These are phyloP conservation scores for Hepatocystis sp. DNA, from an alignment of 169 alveolate genomes.

Conservation along the genomic window DNA sequence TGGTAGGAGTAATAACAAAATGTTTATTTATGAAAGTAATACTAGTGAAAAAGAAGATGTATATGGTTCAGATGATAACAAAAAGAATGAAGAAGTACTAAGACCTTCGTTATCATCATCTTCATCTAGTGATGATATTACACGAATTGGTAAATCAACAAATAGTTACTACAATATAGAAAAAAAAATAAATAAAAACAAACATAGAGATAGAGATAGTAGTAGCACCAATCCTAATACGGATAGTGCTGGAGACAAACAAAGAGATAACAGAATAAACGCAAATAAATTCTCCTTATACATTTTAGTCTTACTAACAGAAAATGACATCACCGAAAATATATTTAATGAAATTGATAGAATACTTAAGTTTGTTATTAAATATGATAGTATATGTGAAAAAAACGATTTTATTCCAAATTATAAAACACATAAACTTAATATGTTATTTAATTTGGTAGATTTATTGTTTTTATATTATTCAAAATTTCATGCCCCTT, in stretches of 20 bases:
- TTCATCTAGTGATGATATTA: not conserved
- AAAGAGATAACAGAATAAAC: slow-evolving; percentile 22
- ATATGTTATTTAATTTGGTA: slow-evolving; percentile 47
- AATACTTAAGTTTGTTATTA: slow-evolving; percentile 45
- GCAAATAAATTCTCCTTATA: slow-evolving; percentile 43
- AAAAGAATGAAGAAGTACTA: not conserved
- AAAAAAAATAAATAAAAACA: not conserved
- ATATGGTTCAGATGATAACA: not conserved
- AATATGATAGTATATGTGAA: slow-evolving; percentile 37
- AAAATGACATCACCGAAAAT: slow-evolving; percentile 53
- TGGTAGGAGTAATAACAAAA: not conserved
- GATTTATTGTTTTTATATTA: slow-evolving; percentile 59
- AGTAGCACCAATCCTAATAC: slow-evolving; percentile 38
- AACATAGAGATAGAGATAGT: not conserved
- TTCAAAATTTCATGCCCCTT: slow-evolving; percentile 63
- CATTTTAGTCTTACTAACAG: slow-evolving; percentile 22
- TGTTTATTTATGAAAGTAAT: not conserved
- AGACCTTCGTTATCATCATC: too few relatives aligned
- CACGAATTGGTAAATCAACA: not conserved
- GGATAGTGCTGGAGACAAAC: slow-evolving; percentile 1
- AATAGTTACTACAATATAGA: too few relatives aligned
- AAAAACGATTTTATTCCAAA: slow-evolving; percentile 31
- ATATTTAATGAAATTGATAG: slow-evolving; percentile 54
- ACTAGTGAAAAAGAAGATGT: not conserved
- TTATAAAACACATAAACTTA: slow-evolving; percentile 59